Percentiles rank a stretch among this genome's conserved stretches.
These are phyloP conservation scores for Russula brevipes DNA, from an alignment of 768 basidiomycete genomes.

Conservation along the genomic window DNA sequence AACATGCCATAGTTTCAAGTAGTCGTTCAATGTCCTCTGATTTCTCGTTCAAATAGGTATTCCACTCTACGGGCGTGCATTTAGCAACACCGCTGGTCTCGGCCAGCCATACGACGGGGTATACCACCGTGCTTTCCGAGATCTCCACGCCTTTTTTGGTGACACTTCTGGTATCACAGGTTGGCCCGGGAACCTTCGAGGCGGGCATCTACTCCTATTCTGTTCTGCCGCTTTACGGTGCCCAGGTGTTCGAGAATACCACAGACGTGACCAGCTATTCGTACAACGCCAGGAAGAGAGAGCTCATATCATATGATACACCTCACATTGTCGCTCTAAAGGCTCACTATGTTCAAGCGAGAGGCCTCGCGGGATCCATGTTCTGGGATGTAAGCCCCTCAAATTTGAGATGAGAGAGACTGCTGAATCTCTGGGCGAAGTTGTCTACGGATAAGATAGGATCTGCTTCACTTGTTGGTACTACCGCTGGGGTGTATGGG, in stretches of 20 bases:
- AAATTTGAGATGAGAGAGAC: neutral
- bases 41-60: neutral
- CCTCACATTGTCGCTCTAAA: neutral
- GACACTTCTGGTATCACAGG: conserved; percentile 33
- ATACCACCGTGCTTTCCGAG: neutral
- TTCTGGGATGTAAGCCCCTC: neutral
- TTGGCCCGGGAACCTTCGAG: conserved; percentile 67
- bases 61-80: neutral
- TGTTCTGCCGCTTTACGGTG: conserved; percentile 50
- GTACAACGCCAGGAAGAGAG: neutral
- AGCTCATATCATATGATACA: neutral
- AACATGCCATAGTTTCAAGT: neutral
- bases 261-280: conserved; percentile 23
- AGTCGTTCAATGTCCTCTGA: neutral
- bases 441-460: conserved; percentile 32
- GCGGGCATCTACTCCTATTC: conserved; percentile 74
- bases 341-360: neutral
- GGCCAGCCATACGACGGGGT: neutral
- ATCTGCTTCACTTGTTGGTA: conserved; percentile 51
- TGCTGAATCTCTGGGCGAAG: conserved; percentile 16
- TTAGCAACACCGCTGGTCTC: neutral
- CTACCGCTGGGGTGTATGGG: conserved; percentile 44
- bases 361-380: neutral
- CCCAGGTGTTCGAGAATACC: conserved; percentile 57
- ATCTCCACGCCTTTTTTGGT: neutral